Evolutionary conservation across 805 yeast species (phyloP).

Genomic region (Candida anglica): DNA sequence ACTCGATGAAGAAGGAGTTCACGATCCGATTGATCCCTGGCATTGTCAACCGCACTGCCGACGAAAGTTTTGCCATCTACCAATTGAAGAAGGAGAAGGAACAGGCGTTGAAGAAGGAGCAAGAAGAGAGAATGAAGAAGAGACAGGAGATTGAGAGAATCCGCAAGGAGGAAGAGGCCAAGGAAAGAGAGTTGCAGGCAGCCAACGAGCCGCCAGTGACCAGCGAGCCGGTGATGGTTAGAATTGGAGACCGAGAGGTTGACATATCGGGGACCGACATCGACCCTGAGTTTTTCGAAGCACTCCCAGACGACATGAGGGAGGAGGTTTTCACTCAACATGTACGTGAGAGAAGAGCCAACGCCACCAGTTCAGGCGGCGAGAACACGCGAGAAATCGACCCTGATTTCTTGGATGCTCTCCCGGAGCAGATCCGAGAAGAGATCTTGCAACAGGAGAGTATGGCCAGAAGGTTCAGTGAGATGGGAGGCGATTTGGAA

Average conservation of each 20-base stretch:
- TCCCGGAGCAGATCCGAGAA: slow-evolving; percentile 65
- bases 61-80: slow-evolving; percentile 41
- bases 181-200: slow-evolving; percentile 13
- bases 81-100: slow-evolving; percentile 24
- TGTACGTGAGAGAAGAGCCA: slow-evolving; percentile 66
- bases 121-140: slow-evolving; percentile 26
- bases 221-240: slow-evolving; percentile 57
- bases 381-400: slow-evolving; percentile 60
- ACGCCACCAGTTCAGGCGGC: slow-evolving; percentile 41
- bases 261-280: slow-evolving; percentile 88
- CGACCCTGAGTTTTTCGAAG: slow-evolving; percentile 86
- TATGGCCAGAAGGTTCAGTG: slow-evolving; percentile 35
- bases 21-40: slow-evolving; percentile 16
- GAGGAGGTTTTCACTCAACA: slow-evolving; percentile 90
- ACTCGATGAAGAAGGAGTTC: slow-evolving; percentile 16
- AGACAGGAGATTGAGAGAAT: slow-evolving; percentile 27
- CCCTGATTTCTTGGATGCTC: slow-evolving; percentile 74
- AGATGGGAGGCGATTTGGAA: slow-evolving; percentile 11
- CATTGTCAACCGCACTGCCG: slow-evolving; percentile 46
- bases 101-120: slow-evolving; percentile 18
- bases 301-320: slow-evolving; percentile 88
- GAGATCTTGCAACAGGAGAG: slow-evolving; percentile 60
- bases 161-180: slow-evolving; percentile 16
- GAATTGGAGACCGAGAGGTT: slow-evolving; percentile 72
- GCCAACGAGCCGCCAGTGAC: slow-evolving; percentile 13